phyloP scores from a whole-genome alignment of 441 rosid species.

The Brassica balearica region DNA sequence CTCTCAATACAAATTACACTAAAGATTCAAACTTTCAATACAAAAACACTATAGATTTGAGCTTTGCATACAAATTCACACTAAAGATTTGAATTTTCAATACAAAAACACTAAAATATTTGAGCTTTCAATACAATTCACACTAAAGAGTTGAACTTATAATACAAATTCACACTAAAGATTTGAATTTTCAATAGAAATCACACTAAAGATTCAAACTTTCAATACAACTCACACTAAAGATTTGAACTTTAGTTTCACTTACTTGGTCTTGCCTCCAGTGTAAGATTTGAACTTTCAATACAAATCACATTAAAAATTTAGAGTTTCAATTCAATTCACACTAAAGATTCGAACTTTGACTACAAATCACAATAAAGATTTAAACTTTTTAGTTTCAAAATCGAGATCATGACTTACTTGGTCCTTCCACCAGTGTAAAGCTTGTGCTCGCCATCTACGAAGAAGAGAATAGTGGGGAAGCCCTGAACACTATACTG shows the following conservation, averaged over 20 bases:
- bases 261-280: conserved; percentile 90
- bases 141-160: neutral
- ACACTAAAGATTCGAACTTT: neutral
- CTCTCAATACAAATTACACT: neutral
- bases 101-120: too few relatives aligned
- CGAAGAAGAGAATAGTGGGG: too few relatives aligned
- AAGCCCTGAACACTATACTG: too few relatives aligned
- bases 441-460: too few relatives aligned
- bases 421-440: neutral
- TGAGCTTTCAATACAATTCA: neutral
- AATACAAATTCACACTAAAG: neutral
- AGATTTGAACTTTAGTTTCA: neutral
- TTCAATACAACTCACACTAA: neutral
- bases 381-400: neutral
- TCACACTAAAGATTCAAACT: too few relatives aligned
- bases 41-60: neutral
- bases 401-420: conserved; percentile 74
- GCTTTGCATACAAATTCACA: neutral
- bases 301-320: too few relatives aligned
- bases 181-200: neutral
- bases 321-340: too few relatives aligned
- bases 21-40: neutral
- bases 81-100: too few relatives aligned
- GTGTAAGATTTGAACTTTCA: conserved; percentile 75
- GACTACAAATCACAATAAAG: too few relatives aligned